Conservation (phyloP, 2,329 filamentous ascomycete genomes). For the Diaporthe australafricana region DNA sequence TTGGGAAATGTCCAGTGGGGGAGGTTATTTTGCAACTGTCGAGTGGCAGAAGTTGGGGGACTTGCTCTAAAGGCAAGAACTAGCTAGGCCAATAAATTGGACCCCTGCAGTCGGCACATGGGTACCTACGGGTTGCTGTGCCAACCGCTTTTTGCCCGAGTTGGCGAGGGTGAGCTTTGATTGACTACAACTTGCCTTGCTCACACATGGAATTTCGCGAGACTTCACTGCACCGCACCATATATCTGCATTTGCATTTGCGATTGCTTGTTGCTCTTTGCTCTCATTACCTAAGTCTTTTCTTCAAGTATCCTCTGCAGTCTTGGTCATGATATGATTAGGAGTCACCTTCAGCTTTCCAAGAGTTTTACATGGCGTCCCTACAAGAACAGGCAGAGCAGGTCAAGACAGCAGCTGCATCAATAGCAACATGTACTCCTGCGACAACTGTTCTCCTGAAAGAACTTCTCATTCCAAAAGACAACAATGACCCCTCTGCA, state of each 20-base stretch:
- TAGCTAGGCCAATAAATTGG: background rate
- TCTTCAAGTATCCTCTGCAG: slow-evolving; percentile 42
- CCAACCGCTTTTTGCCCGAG: slow-evolving; percentile 7
- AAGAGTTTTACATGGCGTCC: slow-evolving; percentile 52
- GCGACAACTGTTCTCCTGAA: slow-evolving; percentile 58
- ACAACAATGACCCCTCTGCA: slow-evolving; percentile 37
- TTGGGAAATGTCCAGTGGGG: background rate
- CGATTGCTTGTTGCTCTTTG: slow-evolving; percentile 36
- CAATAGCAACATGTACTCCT: slow-evolving; percentile 60
- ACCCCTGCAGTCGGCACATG: slow-evolving; percentile 1
- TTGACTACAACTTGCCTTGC: background rate
- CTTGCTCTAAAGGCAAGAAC: background rate
- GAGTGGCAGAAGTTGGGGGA: background rate
- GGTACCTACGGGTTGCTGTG: slow-evolving; percentile 18
- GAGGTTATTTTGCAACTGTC: background rate
- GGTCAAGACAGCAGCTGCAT: slow-evolving; percentile 59
- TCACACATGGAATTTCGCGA: slow-evolving; percentile 9
- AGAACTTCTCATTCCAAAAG: slow-evolving; percentile 55
- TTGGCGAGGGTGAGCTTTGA: slow-evolving; percentile 4
- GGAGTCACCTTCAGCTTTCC: slow-evolving; percentile 40
- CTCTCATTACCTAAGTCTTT: slow-evolving; percentile 28
- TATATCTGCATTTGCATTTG: slow-evolving; percentile 19
- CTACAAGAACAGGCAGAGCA: slow-evolving; percentile 55
- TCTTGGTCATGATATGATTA: slow-evolving; percentile 50
- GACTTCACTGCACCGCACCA: background rate